These are phyloP conservation scores for Bjerkandera adusta DNA, from an alignment of 1,284 basidiomycete genomes.

Conservation along the genomic window DNA sequence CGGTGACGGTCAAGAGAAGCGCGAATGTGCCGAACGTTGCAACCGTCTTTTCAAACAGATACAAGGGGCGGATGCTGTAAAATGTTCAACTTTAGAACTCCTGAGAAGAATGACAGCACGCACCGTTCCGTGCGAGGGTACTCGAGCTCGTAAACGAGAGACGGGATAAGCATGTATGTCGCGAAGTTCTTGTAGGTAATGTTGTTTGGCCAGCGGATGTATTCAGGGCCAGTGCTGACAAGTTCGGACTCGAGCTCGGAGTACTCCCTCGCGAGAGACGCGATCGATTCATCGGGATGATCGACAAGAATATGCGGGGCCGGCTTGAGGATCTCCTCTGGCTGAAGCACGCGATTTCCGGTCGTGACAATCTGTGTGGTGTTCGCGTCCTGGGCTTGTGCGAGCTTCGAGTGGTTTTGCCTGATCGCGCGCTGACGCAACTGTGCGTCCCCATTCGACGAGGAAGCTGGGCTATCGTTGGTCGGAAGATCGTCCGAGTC, in stretches of 20 bases:
- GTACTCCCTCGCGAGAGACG: slow-evolving; percentile 74
- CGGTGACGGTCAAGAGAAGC: slow-evolving; percentile 88
- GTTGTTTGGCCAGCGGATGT: slow-evolving; percentile 84
- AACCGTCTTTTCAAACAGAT: slow-evolving; percentile 92
- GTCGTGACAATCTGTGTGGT: slow-evolving; percentile 24
- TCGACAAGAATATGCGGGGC: slow-evolving; percentile 61
- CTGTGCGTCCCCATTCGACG: slow-evolving; percentile 4
- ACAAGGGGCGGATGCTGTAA: slow-evolving; percentile 80
- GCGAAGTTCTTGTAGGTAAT: slow-evolving; percentile 84
- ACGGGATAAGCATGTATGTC: slow-evolving; percentile 88
- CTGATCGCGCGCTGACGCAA: background rate
- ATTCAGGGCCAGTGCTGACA: slow-evolving; percentile 62
- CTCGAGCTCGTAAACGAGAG: slow-evolving; percentile 94
- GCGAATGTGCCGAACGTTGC: slow-evolving; percentile 97
- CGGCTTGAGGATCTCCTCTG: slow-evolving; percentile 20
- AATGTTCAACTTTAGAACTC: too few relatives aligned
- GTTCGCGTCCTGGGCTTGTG: slow-evolving; percentile 7
- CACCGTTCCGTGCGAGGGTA: slow-evolving; percentile 88
- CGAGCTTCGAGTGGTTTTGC: slow-evolving; percentile 7
- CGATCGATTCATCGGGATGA: slow-evolving; percentile 70
- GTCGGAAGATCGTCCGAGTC: slow-evolving; percentile 15
- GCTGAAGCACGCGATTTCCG: slow-evolving; percentile 23
- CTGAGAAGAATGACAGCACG: slow-evolving; percentile 26
- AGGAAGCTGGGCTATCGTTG: slow-evolving; percentile 30
- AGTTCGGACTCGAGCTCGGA: slow-evolving; percentile 80